A percentile compares a stretch with the other conserved stretches of the same genome.
Evolutionary conservation across 768 basidiomycete genomes (phyloP).

Genomic region (Kwoniella sp.): DNA sequence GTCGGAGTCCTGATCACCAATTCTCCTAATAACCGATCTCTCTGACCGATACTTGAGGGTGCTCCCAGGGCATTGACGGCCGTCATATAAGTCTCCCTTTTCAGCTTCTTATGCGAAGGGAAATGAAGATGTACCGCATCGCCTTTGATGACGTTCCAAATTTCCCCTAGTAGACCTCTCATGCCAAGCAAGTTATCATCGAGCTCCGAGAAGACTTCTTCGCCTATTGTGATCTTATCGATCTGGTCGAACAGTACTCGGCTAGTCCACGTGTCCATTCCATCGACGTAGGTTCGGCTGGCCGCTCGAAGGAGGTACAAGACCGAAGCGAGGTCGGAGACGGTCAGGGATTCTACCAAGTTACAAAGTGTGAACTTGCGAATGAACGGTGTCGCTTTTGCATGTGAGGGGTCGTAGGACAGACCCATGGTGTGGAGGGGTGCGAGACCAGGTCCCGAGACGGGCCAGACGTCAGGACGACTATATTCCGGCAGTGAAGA

Average conservation of each 20-base stretch:
- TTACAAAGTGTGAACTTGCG: slow-evolving; percentile 16
- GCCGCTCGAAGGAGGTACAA: neutral
- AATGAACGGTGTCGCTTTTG: neutral
- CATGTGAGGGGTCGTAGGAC: neutral
- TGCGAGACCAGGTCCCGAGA: slow-evolving; percentile 13
- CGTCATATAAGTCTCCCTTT: slow-evolving; percentile 11
- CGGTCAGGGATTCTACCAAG: neutral
- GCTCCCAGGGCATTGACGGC: slow-evolving; percentile 2
- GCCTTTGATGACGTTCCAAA: slow-evolving; percentile 18
- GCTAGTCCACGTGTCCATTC: slow-evolving; percentile 12
- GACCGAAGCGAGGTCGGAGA: neutral
- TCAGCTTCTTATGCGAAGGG: neutral
- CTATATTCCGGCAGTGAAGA: neutral
- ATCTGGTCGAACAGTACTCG: slow-evolving; percentile 19
- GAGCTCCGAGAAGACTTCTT: neutral
- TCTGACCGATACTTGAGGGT: slow-evolving; percentile 3
- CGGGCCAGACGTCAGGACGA: neutral
- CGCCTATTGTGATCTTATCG: slow-evolving; percentile 5
- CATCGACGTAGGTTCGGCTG: neutral
- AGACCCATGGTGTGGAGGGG: slow-evolving; percentile 7
- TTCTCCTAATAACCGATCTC: slow-evolving; percentile 10
- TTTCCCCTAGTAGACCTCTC: slow-evolving; percentile 1
- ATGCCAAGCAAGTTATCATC: neutral
- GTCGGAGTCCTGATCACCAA: slow-evolving; percentile 8
- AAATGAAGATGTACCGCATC: slow-evolving; percentile 13